Evolutionary conservation across 257 asterid genomes (phyloP).

Genomic region (Solanum piurae): DNA sequence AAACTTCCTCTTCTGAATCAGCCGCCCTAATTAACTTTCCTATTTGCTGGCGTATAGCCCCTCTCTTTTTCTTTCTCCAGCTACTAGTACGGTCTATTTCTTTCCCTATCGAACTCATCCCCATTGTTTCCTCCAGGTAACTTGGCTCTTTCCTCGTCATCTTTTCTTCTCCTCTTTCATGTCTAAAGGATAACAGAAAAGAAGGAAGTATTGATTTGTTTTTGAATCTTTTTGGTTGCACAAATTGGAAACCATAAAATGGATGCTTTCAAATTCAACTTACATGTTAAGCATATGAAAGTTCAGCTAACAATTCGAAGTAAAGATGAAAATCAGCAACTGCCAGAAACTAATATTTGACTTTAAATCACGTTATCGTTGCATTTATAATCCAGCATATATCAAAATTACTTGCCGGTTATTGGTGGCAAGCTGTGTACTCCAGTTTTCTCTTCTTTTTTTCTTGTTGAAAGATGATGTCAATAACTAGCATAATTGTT

Average conservation of each 20-base stretch:
- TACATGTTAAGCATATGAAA: not conserved
- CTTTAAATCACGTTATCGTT: not conserved
- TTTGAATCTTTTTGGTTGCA: not conserved
- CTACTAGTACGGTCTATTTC: not conserved
- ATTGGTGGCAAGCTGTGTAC: not conserved
- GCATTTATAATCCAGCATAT: not conserved
- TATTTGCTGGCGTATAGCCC: not conserved
- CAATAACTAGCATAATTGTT: not conserved
- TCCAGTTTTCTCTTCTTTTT: not conserved
- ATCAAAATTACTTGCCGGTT: not conserved
- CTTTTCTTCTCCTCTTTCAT: not conserved
- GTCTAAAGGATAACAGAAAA: not conserved
- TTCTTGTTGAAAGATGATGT: not conserved
- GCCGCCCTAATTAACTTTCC: not conserved
- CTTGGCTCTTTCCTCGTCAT: not conserved
- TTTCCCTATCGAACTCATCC: not conserved
- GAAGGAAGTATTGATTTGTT: not conserved
- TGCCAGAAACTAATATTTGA: not conserved
- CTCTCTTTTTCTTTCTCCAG: not conserved
- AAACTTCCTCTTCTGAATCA: not conserved
- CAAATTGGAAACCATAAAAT: not conserved
- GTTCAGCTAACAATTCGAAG: not conserved
- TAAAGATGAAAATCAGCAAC: not conserved
- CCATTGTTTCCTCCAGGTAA: not conserved
- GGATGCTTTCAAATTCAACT: not conserved